phyloP scores from a whole-genome alignment of 331 rosid species.

The Quercus phellos region DNA sequence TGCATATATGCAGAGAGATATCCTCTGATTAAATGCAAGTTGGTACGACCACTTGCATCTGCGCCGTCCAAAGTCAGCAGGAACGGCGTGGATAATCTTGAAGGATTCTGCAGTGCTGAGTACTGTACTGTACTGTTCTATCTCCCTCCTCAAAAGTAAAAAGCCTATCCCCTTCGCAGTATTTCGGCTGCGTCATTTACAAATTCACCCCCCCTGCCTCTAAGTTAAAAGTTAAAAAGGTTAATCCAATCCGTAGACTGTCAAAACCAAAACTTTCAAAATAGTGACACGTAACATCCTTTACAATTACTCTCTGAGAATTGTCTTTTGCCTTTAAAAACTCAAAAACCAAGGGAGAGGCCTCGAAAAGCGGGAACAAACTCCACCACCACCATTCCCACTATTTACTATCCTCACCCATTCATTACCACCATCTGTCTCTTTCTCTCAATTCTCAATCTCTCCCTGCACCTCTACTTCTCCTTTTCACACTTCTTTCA shows the following conservation, averaged over 20 bases:
- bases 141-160: no score
- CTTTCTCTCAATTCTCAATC: neutral
- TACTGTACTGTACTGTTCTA: no score
- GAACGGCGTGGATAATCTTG: no score
- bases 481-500: neutral
- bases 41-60: neutral
- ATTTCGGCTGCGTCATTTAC: neutral
- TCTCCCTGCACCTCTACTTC: neutral
- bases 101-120: no score
- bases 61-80: neutral
- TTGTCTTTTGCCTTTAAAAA: constrained; percentile 1
- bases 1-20: no score
- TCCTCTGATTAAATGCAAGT: no score
- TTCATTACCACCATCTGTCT: neutral
- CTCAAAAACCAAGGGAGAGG: neutral
- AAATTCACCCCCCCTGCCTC: no score
- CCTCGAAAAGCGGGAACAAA: constrained; percentile 29
- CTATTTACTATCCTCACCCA: neutral
- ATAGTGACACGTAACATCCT: constrained; percentile 44
- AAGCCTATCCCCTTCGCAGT: neutral
- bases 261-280: neutral
- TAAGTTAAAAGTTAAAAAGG: constrained; percentile 20
- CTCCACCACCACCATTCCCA: neutral
- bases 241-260: constrained; percentile 35
- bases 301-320: neutral